Evolutionary conservation across 495 filamentous ascomycete species (phyloP), one percentile per base, ranked within the genome.

Genomic region (Trichoderma virens): DNA sequence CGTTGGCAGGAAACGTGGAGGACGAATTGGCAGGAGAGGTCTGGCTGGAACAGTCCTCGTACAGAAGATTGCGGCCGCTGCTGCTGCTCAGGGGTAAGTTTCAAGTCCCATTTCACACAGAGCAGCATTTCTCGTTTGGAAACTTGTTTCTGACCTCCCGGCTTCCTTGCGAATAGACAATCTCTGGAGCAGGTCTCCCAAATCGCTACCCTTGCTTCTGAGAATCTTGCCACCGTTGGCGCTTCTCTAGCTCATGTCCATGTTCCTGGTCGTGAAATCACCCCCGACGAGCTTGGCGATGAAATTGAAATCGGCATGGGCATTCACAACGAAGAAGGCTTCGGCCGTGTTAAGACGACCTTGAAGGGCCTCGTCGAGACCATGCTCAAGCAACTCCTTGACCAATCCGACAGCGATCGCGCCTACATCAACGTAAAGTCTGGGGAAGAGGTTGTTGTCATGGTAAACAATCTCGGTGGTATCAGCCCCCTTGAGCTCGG

Each of bases 261-360:
- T 72, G 89, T 98, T 0, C 94, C 94, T 0, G 94, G 94, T 11
- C 82, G 91, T 69, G 82, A 73, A 4, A 70, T 71, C 25, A 72
- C 68, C 0, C 71, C 75, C 11, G 67, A 65, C 14, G 76, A 76
- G 20, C 88, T 86, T 47, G 76, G 76, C 0, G 87, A 85, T 54
- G 89, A 97, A 77, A 86, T 96, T 25, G 94, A 98, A 78, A 82
- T 98, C 69, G 94, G 94, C n/a, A 98, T 98, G 94, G 94, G 94
- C 11, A 97, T 98, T 72, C 94, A 98, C 74, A 98, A 98, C 71
- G 94, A 98, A 75, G 85, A 90, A 0, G 94, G 94, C 2, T 93
- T 85, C 18, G 89, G 87, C 69, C 82, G 88, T 59, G 88, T 86
- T 65, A 76, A 74, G 23, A 80, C 86, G 5, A 80, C 85, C 66